A percentile compares a stretch with the other conserved stretches of the same genome.
Evolutionary conservation across 2,329 filamentous ascomycete species (phyloP).

Genomic region (Colletotrichum gloeosporioides): DNA sequence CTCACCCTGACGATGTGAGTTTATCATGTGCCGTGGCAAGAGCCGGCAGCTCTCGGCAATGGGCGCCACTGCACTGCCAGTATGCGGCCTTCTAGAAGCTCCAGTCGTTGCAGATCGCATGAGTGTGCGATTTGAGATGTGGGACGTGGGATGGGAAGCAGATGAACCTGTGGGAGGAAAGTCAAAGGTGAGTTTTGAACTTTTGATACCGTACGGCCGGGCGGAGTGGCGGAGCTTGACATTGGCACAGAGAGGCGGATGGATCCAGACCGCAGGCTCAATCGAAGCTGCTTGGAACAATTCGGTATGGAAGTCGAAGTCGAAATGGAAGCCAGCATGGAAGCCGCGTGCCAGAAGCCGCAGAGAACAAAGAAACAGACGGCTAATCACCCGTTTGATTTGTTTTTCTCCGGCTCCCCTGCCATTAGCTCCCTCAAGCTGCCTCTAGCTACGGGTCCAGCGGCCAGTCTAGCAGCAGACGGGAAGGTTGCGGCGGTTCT

Average conservation of each 20-base stretch:
- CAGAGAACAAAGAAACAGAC: slow-evolving; percentile 16
- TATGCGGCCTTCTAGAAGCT: neutral
- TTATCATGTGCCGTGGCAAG: neutral
- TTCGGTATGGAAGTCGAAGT: neutral
- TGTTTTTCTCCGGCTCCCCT: neutral
- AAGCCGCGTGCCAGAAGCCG: slow-evolving; percentile 2
- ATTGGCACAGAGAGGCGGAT: neutral
- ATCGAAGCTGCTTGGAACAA: neutral
- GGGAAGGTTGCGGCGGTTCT: neutral
- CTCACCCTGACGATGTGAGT: neutral
- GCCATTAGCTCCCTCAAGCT: neutral
- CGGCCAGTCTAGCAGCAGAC: neutral
- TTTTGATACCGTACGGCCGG: neutral
- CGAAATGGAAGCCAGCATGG: slow-evolving; percentile 1
- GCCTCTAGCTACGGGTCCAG: neutral
- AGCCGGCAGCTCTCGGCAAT: neutral
- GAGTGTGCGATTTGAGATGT: neutral
- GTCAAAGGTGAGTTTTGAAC: neutral
- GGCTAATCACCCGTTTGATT: slow-evolving; percentile 1
- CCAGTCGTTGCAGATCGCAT: neutral
- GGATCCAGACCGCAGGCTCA: neutral
- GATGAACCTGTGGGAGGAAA: slow-evolving; percentile 9
- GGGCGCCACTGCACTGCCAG: neutral
- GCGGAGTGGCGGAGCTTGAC: neutral
- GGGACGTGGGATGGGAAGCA: neutral